A percentile compares a stretch with the other conserved stretches of the same genome.
Conservation (phyloP, 2,329 filamentous ascomycete genomes). For the Penicillium sp. region DNA sequence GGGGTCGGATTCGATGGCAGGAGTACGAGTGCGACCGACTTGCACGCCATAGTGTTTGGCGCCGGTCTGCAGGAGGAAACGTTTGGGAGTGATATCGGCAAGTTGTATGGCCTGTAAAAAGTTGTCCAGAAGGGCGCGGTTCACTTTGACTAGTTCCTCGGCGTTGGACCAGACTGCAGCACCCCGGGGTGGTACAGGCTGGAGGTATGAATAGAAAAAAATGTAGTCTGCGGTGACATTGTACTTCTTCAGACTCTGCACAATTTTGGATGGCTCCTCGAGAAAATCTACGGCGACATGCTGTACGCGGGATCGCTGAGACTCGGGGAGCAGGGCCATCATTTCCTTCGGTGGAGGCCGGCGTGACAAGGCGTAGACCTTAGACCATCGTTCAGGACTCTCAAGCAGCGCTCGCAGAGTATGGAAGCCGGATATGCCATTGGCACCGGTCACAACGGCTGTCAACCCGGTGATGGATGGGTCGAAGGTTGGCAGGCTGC, state of each 20-base stretch:
- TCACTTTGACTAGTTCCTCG: constrained; percentile 48
- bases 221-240: constrained; percentile 39
- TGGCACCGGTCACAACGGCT: constrained; percentile 53
- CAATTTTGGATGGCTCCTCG: constrained; percentile 24
- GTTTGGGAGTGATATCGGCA: constrained; percentile 43
- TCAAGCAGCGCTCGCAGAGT: constrained; percentile 49
- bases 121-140: constrained; percentile 46
- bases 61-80: constrained; percentile 47
- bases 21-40: constrained; percentile 21
- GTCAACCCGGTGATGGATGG: constrained; percentile 42
- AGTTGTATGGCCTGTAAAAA: constrained; percentile 46
- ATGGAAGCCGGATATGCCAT: constrained; percentile 52
- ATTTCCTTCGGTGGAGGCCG: constrained; percentile 38
- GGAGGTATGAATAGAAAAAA: constrained; percentile 56
- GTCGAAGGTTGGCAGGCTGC: constrained; percentile 46
- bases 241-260: constrained; percentile 20
- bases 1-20: constrained; percentile 24
- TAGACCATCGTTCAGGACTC: constrained; percentile 48
- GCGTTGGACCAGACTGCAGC: constrained; percentile 48
- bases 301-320: constrained; percentile 25
- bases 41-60: constrained; percentile 24
- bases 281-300: constrained; percentile 40
- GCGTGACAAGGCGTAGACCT: constrained; percentile 49
- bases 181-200: constrained; percentile 45
- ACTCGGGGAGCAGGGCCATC: constrained; percentile 28